Evolutionary conservation across 768 basidiomycete genomes (phyloP), one percentile per base, ranked within the genome.

Genomic region (Pisolithus microcarpus): DNA sequence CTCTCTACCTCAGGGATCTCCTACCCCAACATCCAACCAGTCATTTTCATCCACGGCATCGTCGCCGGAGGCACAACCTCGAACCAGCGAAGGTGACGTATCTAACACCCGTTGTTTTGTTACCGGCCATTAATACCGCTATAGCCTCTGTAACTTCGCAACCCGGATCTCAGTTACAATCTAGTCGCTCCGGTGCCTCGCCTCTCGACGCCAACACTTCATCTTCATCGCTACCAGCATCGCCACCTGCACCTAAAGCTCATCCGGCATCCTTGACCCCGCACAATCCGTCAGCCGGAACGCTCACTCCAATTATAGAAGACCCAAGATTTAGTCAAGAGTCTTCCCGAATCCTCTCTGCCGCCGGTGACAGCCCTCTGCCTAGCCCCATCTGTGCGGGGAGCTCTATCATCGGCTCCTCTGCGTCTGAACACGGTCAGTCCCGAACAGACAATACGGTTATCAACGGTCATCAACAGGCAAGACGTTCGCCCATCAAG

Each of bases 281-380:
- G 19, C 62, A 55, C 45, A 48, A 50, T 43, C 58, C 65, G 43
- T 63, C 67, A 43, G 46, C 57, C 15, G 49, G 44, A 30, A 52
- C 55, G 30, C 61, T 59, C 38, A 63, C 51, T 43, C 64, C 57
- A 36, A 63, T 57, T 38, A 55, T 62, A 18, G 66, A 72, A 60
- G 61, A 61, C 53, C 64, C 66, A 19, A 63, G 64, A n/a, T 56
- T 72, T 16, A 77, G 79, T n/a, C 77, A 83, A 49, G 83, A 84
- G 46, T 88, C 43, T 44, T 44, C 85, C 8, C 76, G 77, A 21
- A 78, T 84, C 46, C 80, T 83, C 31, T 72, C 89, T 36, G 85
- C 88, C 1, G 81, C 86, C 77, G 68, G 67, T 36, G 85, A 87
- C 50, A 83, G 81, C 5, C 82, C 86, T 3, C 61, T 70, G 7